Percentiles rank a stretch among this genome's conserved stretches.
These are phyloP conservation scores for Trichaptum fuscoviolaceum DNA, from an alignment of 768 basidiomycete species.

Conservation along the genomic window DNA sequence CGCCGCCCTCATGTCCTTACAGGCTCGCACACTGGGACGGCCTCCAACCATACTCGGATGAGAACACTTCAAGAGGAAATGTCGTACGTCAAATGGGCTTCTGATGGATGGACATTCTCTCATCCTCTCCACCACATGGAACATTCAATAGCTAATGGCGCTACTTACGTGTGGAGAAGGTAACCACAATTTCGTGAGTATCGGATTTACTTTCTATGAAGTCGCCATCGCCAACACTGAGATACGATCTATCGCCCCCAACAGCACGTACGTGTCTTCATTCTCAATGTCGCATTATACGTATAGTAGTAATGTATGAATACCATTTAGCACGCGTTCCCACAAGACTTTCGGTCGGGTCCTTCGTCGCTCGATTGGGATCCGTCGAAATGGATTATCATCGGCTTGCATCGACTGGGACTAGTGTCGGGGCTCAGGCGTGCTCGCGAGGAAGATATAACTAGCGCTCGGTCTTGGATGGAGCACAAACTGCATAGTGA, in stretches of 20 bases:
- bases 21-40: slow-evolving; percentile 81
- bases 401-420: slow-evolving; percentile 42
- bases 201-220: background rate
- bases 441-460: slow-evolving; percentile 44
- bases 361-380: slow-evolving; percentile 64
- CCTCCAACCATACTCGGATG: slow-evolving; percentile 74
- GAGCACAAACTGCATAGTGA: slow-evolving; percentile 30
- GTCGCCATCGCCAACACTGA: background rate
- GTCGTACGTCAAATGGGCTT: slow-evolving; percentile 37
- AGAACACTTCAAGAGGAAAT: slow-evolving; percentile 72
- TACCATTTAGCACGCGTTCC: slow-evolving; percentile 58
- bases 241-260: background rate
- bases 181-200: slow-evolving; percentile 68
- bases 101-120: background rate
- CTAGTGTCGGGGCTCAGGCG: slow-evolving; percentile 44
- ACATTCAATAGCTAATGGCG: slow-evolving; percentile 47
- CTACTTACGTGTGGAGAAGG: slow-evolving; percentile 72
- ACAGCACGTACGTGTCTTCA: slow-evolving; percentile 40
- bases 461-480: slow-evolving; percentile 46
- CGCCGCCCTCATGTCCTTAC: background rate
- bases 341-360: slow-evolving; percentile 72
- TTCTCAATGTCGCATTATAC: slow-evolving; percentile 1
- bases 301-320: slow-evolving; percentile 2
- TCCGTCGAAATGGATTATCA: slow-evolving; percentile 76
- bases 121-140: background rate